Base-by-base conservation (phyloP, 2,329 filamentous ascomycete genomes). In the Fusarium coffeatum region DNA sequence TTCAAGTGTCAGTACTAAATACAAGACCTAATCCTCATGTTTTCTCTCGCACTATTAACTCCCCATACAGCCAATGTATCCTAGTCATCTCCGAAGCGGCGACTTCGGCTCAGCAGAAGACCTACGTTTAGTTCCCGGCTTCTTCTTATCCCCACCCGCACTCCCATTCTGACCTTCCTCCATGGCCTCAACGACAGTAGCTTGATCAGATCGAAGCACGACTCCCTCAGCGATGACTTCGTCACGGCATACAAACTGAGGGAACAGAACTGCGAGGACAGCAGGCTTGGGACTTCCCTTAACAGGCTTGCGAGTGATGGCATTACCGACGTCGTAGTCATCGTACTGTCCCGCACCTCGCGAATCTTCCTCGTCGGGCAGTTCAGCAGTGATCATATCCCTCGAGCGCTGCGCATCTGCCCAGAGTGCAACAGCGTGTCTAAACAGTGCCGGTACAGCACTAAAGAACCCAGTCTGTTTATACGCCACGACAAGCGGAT, bases 391-490 rank as follows among this genome's bases (percentile, higher is more conserved):
- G 12, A 77, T 72, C 55, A 74, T 72, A n/a, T 76, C 71, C 8
- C 69, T 64, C 9, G 74, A 72, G 6, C 68, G 68, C 68, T 77
- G 76, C n/a, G 70, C 65, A 10, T 72, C 64, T 0, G 54, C 62
- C 76, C 76, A 77, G 5, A 77, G 32, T 12, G 46, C 22, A 46
- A 72, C 66, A 10, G 73, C 76, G 22, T 76, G 73, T 45, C 66
- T 67, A 27, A 77, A 74, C 22, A 77, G 56, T 12, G 37, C 28
- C 0, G 73, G 70, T 4, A 76, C 72, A 16, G 72, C 70, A 20
- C 70, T 70, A 15, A 62, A 74, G 40, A 76, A 76, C 8, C 73
- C 72, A 2, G 68, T 64, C 32, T 74, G 74, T 9, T 75, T 74
- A 10, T 69, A 72, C 3, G 66, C 65, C 6, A 68, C 66, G 2